Evolutionary conservation across 106 monocot genomes (phyloP).

Genomic region (Allium fistulosum): DNA sequence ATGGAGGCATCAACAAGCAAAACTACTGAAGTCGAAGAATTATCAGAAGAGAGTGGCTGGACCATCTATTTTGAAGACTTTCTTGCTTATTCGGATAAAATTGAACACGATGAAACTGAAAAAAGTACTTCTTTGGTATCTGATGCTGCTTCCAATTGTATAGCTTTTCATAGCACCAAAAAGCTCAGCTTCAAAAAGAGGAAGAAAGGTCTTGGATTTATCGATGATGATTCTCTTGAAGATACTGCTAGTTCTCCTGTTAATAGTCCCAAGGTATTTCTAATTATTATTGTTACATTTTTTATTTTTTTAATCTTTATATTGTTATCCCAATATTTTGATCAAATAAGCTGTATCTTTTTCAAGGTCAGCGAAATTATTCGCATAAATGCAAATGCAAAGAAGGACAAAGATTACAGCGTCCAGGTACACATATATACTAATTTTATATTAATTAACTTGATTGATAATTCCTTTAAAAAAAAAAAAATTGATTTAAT

Average conservation of each 20-base stretch:
- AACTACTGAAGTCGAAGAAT: too few relatives aligned
- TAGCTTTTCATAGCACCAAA: conserved; percentile 5
- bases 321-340: neutral
- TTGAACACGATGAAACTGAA: neutral
- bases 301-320: neutral
- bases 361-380: neutral
- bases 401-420: neutral
- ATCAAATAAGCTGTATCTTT: neutral
- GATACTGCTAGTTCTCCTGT: conserved; percentile 49
- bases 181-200: conserved; percentile 24
- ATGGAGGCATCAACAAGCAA: too few relatives aligned
- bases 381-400: neutral
- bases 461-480: neutral
- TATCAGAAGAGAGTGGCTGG: conserved; percentile 21
- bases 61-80: conserved; percentile 21
- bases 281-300: neutral
- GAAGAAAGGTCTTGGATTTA: neutral
- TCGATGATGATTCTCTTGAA: conserved; percentile 26
- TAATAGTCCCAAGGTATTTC: conserved; percentile 13
- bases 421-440: neutral
- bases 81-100: conserved; percentile 1
- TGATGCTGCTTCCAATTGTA: conserved; percentile 22
- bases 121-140: conserved; percentile 19
- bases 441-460: neutral
- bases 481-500: neutral